Evolutionary conservation across 345 rosid genomes (phyloP), one percentile per base, ranked within the genome.

Genomic region (Arabidopsis suecica): DNA sequence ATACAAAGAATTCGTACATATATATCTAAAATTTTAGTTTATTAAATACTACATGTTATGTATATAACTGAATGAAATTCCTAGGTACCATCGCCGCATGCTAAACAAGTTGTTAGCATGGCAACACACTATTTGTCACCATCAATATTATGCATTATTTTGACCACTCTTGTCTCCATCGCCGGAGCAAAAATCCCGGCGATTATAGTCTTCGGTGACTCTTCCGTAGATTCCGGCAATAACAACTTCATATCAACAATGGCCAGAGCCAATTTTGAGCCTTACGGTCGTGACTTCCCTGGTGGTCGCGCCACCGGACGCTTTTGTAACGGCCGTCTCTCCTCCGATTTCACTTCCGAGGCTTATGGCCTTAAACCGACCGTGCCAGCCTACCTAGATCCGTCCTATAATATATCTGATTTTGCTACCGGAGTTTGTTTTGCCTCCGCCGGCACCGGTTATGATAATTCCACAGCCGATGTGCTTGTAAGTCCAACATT

Each of bases 391-490:
- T 86, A 86, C 78, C 82, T 86, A 77, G 89, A 88, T 77, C 88
- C 90, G 0, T 44, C 74, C 3, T 83, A 74, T 5, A 75, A 51
- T 23, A 86, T 86, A 7, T 79, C 88, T 0, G 89, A 88, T 42
- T 86, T 88, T 50, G 88, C 88, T 23, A 79, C 84, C 6, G 93
- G 93, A 10, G 89, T 88, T 49, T 82, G 84, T 69, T 88, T 88
- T 12, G 93, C 90, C 34, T 88, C 93, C 0, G 89, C 90, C 0
- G 90, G 83, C 0, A 79, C 86, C 7, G 90, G 90, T n/a, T 86
- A 62, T 44, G 90, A 88, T 69, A 88, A 86, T 32, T 80, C 82
- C 28, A 88, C 93, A 22, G 83, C 90, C 6, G 68, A 73, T 64
- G 82, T 86, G 12, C 86, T 88, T 28, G 90, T 88, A 72, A 80